Evolutionary conservation across 2,329 filamentous ascomycete genomes (phyloP), one percentile per base, ranked within the genome.

Genomic region (Nemania sp.): DNA sequence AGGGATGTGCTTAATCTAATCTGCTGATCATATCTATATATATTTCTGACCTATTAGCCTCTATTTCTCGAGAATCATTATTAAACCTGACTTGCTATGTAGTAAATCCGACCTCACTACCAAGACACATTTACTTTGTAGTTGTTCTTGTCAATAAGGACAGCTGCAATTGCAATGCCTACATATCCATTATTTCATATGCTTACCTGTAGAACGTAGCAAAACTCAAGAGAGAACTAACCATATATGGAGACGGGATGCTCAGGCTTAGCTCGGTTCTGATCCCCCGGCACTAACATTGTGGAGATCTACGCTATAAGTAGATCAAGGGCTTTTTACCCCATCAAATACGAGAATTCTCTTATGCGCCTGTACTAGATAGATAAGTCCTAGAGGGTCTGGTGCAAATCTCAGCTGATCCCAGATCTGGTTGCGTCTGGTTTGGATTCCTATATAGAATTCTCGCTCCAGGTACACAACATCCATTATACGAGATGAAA

Each of bases 321-420:
- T 52, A 20, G 59, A 58, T 60, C 65, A 59, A 67, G 65, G 65
- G 60, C 59, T 26, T 26, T 59, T 18, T 24, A 32, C 60, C 43
- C 65, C 54, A 55, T 60, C 55, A 35, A 67, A 67, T 67, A 67
- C 65, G 65, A 67, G 65, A 56, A 60, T 32, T 43, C 43, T 56
- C 47, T 60, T 64, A 61, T 53, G 61, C 53, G 61, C 29, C 18
- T 45, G 53, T 51, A 27, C 38, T n/a, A 47, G 26, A 35, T 27
- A 54, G 41, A 45, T 45, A 45, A 20, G 41, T 20, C 18, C 20
- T 27, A 18, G 20, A 51, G 4, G 47, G 7, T 27, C 22, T 10
- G 18, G 43, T 47, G 43, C 43, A 47, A 5, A 47, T 20, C 43
- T 43, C 41, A 24, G 20, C 45, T 51, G 45, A 26, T n/a, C 45